These are phyloP conservation scores for Talaromyces sp. DNA, from an alignment of 2,329 filamentous ascomycete species.

Conservation along the genomic window DNA sequence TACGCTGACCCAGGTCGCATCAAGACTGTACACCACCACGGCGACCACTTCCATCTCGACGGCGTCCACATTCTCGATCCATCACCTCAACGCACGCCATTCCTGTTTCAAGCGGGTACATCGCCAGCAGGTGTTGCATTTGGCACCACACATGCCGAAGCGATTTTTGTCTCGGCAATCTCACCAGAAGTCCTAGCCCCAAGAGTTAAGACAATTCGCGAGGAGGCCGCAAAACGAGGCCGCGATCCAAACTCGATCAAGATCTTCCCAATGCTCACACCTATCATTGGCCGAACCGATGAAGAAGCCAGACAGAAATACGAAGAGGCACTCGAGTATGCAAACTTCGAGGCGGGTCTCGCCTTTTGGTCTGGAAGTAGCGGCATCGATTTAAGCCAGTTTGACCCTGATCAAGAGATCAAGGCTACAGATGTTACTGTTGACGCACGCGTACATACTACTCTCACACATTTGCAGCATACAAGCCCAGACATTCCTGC, in stretches of 20 bases:
- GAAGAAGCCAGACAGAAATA: constrained; percentile 63
- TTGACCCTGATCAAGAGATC: constrained; percentile 60
- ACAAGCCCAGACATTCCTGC: constrained; percentile 6
- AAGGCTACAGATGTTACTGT: constrained; percentile 11
- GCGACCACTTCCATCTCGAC: constrained; percentile 59
- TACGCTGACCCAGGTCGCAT: constrained; percentile 57
- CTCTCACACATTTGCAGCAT: constrained; percentile 7
- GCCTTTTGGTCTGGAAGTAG: constrained; percentile 74
- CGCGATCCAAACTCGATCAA: constrained; percentile 60
- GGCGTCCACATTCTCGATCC: constrained; percentile 64
- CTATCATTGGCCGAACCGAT: constrained; percentile 60
- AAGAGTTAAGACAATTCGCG: constrained; percentile 60
- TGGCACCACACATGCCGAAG: constrained; percentile 65
- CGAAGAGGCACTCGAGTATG: constrained; percentile 57
- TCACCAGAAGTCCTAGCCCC: constrained; percentile 57
- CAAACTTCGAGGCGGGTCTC: constrained; percentile 60
- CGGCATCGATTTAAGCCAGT: constrained; percentile 58
- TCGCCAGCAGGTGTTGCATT: constrained; percentile 62
- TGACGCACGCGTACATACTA: constrained; percentile 8
- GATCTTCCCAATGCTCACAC: constrained; percentile 61
- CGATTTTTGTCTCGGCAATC: constrained; percentile 64
- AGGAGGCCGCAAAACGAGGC: constrained; percentile 50
- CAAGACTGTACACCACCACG: constrained; percentile 60
- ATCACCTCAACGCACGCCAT: constrained; percentile 61
- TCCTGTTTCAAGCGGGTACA: constrained; percentile 66